Conservation (phyloP, 2,329 filamentous ascomycete species). For the Corinectria fuckeliana region DNA sequence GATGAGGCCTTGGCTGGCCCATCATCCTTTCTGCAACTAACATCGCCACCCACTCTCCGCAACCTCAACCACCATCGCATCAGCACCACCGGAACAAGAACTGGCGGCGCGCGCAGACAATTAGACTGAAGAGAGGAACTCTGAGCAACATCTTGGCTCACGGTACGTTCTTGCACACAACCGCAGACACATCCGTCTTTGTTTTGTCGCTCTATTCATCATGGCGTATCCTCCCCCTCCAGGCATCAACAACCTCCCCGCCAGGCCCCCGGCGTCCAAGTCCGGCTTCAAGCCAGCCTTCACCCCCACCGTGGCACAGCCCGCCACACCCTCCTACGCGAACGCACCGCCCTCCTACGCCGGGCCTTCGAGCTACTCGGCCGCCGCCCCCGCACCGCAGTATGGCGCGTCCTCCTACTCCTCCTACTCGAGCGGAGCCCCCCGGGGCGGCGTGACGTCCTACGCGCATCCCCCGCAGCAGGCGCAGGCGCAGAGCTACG, state of each 20-base stretch:
- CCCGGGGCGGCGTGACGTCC: constrained; percentile 37
- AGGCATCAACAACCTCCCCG: constrained; percentile 72
- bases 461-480: constrained; percentile 32
- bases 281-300: constrained; percentile 59
- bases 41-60: constrained; percentile 11
- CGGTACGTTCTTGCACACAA: constrained; percentile 55
- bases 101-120: neutral
- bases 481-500: constrained; percentile 31
- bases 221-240: constrained; percentile 90
- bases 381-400: constrained; percentile 44
- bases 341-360: constrained; percentile 37
- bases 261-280: constrained; percentile 72
- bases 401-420: constrained; percentile 54
- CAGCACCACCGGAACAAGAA: constrained; percentile 6
- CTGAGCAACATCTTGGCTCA: constrained; percentile 52
- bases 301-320: constrained; percentile 44
- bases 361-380: constrained; percentile 44
- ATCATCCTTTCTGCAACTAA: constrained; percentile 12
- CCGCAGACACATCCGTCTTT: constrained; percentile 30
- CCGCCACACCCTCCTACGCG: constrained; percentile 49
- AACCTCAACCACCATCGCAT: neutral
- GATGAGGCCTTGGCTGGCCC: constrained; percentile 15
- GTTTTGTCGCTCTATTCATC: constrained; percentile 60
- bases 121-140: constrained; percentile 30
- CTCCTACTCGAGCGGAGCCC: constrained; percentile 43